Percentiles rank a stretch among this genome's conserved stretches.
Conservation (phyloP, 192 early-diverging fungal genomes). For the Pilaira anomala region DNA sequence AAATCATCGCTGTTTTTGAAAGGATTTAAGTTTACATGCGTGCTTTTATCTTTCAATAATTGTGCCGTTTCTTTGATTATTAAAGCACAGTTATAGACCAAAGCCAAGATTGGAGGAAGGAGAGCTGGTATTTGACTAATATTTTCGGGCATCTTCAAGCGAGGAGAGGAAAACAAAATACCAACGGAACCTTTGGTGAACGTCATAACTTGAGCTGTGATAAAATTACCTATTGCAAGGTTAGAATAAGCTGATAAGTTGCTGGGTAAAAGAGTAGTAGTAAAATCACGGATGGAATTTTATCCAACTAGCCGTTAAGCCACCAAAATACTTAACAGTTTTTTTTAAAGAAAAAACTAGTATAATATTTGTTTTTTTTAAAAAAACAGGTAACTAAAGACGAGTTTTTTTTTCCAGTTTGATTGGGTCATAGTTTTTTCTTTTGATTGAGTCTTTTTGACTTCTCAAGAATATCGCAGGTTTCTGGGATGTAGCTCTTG, state of each 20-base stretch:
- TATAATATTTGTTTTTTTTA: no score
- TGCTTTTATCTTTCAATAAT: slow-evolving; percentile 1
- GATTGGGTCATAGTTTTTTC: no score
- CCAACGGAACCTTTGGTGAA: slow-evolving; percentile 3
- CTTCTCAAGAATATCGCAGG: no score
- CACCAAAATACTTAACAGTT: no score
- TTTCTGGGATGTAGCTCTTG: no score
- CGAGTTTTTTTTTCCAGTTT: no score
- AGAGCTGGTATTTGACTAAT: slow-evolving; percentile 1
- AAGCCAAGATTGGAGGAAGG: slow-evolving; percentile 5
- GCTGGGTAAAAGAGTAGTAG: no score
- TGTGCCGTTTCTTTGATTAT: slow-evolving; percentile 10
- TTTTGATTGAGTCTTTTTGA: no score
- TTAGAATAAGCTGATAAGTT: slow-evolving; percentile 6
- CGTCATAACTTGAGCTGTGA: slow-evolving; percentile 5
- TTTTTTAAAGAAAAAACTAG: no score
- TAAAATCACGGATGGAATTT: no score
- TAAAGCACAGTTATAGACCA: slow-evolving; percentile 9
- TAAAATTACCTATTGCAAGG: slow-evolving; percentile 4
- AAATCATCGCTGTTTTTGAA: slow-evolving; percentile 8
- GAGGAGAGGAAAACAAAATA: slow-evolving; percentile 4
- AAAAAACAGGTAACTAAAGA: no score
- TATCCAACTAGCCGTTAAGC: no score
- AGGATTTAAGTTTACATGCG: not conserved
- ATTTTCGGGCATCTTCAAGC: slow-evolving; percentile 11